Evolutionary conservation across 805 yeast species (phyloP).

Genomic region (Yarrowia yakushimensis): DNA sequence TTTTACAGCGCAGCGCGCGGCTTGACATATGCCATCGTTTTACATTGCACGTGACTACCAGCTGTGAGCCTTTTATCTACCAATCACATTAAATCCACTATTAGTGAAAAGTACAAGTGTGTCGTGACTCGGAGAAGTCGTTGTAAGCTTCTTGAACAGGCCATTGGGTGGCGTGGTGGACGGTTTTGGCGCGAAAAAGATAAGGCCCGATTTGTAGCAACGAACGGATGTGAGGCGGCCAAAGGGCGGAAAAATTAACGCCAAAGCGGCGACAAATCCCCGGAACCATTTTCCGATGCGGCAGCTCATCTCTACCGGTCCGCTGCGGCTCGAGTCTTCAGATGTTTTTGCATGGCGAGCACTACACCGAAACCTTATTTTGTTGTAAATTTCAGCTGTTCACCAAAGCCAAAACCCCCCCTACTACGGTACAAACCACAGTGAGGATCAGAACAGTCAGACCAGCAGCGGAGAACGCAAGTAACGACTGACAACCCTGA

Average conservation of each 20-base stretch:
- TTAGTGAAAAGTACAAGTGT: too few species aligned
- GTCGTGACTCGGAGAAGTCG: too few species aligned
- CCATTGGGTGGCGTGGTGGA: constrained; percentile 13
- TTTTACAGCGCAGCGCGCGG: background rate
- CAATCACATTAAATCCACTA: background rate
- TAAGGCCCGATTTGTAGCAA: background rate
- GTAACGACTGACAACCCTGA: too few species aligned
- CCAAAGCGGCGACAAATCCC: background rate
- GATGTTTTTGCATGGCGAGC: background rate
- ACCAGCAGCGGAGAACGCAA: background rate
- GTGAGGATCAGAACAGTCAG: background rate
- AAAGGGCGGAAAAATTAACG: background rate
- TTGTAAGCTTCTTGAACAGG: background rate
- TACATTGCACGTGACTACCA: background rate
- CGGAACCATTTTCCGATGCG: background rate
- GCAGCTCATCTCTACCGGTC: background rate
- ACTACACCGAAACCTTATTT: background rate
- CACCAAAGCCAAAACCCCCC: background rate
- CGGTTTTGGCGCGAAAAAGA: background rate
- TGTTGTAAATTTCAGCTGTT: background rate
- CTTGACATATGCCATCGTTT: background rate
- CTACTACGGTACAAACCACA: background rate
- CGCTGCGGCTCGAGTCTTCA: background rate
- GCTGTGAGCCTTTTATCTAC: background rate
- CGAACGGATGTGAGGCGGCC: background rate